phyloP scores from a whole-genome alignment of 164 flowering plant genomes.

The Taxillus chinensis region DNA sequence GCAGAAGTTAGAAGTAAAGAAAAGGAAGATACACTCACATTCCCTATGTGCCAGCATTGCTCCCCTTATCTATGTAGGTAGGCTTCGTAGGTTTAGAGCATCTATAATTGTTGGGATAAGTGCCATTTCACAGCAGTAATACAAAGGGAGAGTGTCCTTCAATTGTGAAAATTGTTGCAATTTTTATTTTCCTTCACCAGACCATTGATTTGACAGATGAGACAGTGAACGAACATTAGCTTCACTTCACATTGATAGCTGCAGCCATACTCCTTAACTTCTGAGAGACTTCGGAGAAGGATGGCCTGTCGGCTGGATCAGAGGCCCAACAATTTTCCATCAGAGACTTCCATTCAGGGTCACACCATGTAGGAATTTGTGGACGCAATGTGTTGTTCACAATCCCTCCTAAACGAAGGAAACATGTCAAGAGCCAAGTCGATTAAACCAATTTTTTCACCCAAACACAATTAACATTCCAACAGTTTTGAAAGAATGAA shows the following conservation, averaged over 20 bases:
- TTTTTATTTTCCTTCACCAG: constrained; percentile 9
- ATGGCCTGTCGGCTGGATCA: constrained; percentile 78
- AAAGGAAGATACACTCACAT: constrained; percentile 24
- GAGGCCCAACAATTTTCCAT: constrained; percentile 95
- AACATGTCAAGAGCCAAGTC: background rate
- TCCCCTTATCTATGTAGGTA: constrained; percentile 11
- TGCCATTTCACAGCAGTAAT: constrained; percentile 20
- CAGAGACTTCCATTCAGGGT: constrained; percentile 95
- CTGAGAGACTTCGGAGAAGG: constrained; percentile 84
- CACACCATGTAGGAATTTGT: constrained; percentile 88
- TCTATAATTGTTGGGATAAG: constrained; percentile 13
- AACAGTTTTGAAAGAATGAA: too few species aligned
- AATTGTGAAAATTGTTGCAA: constrained; percentile 13
- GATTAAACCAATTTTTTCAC: too few species aligned
- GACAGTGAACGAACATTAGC: constrained; percentile 8
- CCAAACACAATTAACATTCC: too few species aligned
- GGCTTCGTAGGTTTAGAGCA: constrained; percentile 9
- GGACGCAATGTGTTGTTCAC: constrained; percentile 90
- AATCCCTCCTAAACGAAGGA: constrained; percentile 60
- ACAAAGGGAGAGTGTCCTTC: constrained; percentile 12
- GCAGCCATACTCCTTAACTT: constrained; percentile 88
- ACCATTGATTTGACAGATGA: constrained; percentile 9
- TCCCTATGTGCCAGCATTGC: constrained; percentile 15
- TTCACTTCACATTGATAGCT: constrained; percentile 75
- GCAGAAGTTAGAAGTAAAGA: background rate